phyloP scores from a whole-genome alignment of 2,329 filamentous ascomycete species.

The Xylariaceae sp. region DNA sequence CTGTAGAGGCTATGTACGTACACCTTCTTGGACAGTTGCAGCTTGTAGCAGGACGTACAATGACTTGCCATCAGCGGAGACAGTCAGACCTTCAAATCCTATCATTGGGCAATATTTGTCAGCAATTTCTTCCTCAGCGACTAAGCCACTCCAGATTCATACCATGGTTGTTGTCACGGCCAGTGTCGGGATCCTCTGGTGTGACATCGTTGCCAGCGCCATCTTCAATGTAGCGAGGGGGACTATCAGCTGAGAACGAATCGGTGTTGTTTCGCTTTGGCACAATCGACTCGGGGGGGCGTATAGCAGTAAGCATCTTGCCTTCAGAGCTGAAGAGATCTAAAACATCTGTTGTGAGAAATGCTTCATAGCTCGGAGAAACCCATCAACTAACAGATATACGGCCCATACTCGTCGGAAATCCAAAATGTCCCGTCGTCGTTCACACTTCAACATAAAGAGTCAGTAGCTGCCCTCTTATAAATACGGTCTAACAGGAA shows the following conservation, averaged over 20 bases:
- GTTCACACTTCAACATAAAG: slow-evolving; percentile 48
- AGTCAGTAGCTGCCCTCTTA: background rate
- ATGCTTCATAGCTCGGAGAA: background rate
- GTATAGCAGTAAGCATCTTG: slow-evolving; percentile 67
- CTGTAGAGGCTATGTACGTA: slow-evolving; percentile 37
- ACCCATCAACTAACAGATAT: slow-evolving; percentile 60
- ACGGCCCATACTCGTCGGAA: slow-evolving; percentile 74
- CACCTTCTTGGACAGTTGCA: slow-evolving; percentile 67
- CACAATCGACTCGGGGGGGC: slow-evolving; percentile 68
- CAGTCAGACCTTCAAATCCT: slow-evolving; percentile 72
- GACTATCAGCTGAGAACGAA: slow-evolving; percentile 69
- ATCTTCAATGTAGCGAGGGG: slow-evolving; percentile 63
- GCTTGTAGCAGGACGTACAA: slow-evolving; percentile 72
- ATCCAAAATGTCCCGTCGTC: slow-evolving; percentile 70
- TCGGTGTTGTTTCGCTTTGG: slow-evolving; percentile 67
- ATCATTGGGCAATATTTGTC: background rate
- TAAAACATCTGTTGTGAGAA: slow-evolving; percentile 17
- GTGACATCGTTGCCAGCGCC: slow-evolving; percentile 49
- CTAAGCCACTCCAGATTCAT: background rate
- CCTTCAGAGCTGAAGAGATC: slow-evolving; percentile 60
- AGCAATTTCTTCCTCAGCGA: background rate
- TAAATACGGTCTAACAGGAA: background rate
- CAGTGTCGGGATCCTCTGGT: slow-evolving; percentile 64
- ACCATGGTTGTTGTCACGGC: slow-evolving; percentile 74
- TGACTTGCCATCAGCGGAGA: slow-evolving; percentile 66